Base-by-base conservation (phyloP, 1,284 basidiomycete species). In the Ustilago esculenta region DNA sequence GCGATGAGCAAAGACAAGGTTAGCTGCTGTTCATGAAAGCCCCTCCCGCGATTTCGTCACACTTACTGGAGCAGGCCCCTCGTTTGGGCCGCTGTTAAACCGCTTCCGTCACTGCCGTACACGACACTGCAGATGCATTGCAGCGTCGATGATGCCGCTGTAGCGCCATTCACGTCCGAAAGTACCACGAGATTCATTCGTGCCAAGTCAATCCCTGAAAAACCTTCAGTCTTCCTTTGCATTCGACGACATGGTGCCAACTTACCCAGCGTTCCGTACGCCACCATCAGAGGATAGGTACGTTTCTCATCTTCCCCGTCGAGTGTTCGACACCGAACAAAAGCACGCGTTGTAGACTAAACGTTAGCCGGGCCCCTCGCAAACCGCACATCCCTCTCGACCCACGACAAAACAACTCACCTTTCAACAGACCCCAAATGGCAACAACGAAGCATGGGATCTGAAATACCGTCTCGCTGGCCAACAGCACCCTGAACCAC, bases 401-500 rank as follows among this genome's bases (percentile, higher is more conserved):
- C 12, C 27, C 27, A 12, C 12, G 12, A 12, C 7, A n/a, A 11
- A 12, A 10, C 44, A 18, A 64, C 68, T 74, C 49, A 70, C 72
- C 71, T 4, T 64, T 57, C 39, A 27, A 43, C 29, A 75, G 32
- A 1, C 54, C 67, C 46, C 47, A 47, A 32, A 72, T 67, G 10
- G 47, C 63, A 11, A 70, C 36, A 4, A 58, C n/a, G 30, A 74
- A 76, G 27, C 50, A 63, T 9, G 73, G 73, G 29, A 72, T 59
- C 51, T 76, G 73, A 8, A 76, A 41, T 10, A 73, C 17, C 14
- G 66, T 47, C 45, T 73, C 72, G 57, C 59, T 60, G 33, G 41
- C 47, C 46, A 76, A 21, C 21, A 67, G 49, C 23, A 65, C 68
- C 3, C 50, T 35, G 32, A 76, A 76, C 73, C 73, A 76, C n/a